Base-by-base conservation (phyloP, 2,329 filamentous ascomycete species). In the Tolypocladium paradoxum region DNA sequence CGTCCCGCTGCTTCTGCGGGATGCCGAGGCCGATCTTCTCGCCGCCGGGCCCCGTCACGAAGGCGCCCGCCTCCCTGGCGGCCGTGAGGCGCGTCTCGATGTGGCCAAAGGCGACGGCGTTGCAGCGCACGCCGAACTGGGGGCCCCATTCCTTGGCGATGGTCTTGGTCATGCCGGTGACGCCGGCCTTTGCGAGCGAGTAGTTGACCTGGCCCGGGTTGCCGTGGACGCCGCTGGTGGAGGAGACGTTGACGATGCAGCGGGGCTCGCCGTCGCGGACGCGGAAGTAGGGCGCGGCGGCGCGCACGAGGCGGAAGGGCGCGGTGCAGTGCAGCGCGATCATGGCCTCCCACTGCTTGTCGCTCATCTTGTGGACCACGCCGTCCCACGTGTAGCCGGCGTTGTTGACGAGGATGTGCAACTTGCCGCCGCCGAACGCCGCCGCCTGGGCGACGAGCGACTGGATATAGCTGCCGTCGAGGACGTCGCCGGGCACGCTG, bases 151-250 rank as follows among this genome's bases (percentile, higher is more conserved):
- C 85, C 73, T 95, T 95, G 3, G 90, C 89, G 64, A 95, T 89
- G 2, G 89, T 90, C 74, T 93, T 95, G 55, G 87, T 91, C 54
- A 95, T 77, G 6, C 90, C 90, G 12, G 81, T 81, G 16, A 95
- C 82, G 47, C 88, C 90, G 3, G 90, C 87, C 74, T 95, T 95
- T 52, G 88, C 90, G 48, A 91, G 74, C 36, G 86, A 80, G 70
- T 95, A 95, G 76, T 95, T 96, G 61, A 86, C 82, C 75, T 95
- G 90, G n/a, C 90, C 90, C 8, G 89, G 87, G 65, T 95, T 95
- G 53, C 90, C 90, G 68, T 95, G 83, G 14, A 93, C 75, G 51
- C 90, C 90, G 34, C 82, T 88, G 1, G 90, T 95, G 51, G 82
- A 88, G 53, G 82, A 87, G 67, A 96, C 88, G 69, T 93, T 95